Evolutionary conservation across 805 yeast species (phyloP).

Genomic region (Metschnikowia lachancei): DNA sequence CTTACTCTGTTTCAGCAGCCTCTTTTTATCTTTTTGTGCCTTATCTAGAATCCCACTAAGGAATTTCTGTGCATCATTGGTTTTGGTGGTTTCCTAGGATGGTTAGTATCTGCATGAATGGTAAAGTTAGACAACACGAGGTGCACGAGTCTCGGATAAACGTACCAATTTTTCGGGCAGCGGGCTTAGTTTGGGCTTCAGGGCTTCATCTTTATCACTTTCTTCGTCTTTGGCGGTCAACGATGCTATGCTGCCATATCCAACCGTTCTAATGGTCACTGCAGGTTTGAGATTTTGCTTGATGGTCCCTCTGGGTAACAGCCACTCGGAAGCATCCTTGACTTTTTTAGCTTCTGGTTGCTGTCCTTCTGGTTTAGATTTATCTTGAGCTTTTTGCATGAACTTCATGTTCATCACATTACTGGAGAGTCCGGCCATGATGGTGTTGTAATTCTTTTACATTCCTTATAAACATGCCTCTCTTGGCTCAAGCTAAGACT

Average conservation of each 20-base stretch:
- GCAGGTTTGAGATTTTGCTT: slow-evolving; percentile 25
- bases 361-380: slow-evolving; percentile 30
- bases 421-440: slow-evolving; percentile 43
- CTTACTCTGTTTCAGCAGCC: slow-evolving; percentile 4
- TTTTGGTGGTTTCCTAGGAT: slow-evolving; percentile 1
- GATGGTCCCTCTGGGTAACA: slow-evolving; percentile 31
- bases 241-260: slow-evolving; percentile 39
- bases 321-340: slow-evolving; percentile 55
- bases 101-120: slow-evolving; percentile 1
- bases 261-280: slow-evolving; percentile 32
- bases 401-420: slow-evolving; percentile 82
- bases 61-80: slow-evolving; percentile 16
- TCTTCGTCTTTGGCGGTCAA: slow-evolving; percentile 10
- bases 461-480: no score
- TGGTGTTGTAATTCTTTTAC: background rate
- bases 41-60: slow-evolving; percentile 15
- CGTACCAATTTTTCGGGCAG: slow-evolving; percentile 4
- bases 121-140: background rate
- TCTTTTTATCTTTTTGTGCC: slow-evolving; percentile 13
- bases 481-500: background rate
- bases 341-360: slow-evolving; percentile 31
- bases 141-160: background rate
- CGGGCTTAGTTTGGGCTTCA: background rate
- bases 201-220: background rate
- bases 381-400: slow-evolving; percentile 43